Percentiles rank a stretch among this genome's conserved stretches.
Conservation (phyloP, 2,329 filamentous ascomycete genomes). For the Fusarium nematophilum region DNA sequence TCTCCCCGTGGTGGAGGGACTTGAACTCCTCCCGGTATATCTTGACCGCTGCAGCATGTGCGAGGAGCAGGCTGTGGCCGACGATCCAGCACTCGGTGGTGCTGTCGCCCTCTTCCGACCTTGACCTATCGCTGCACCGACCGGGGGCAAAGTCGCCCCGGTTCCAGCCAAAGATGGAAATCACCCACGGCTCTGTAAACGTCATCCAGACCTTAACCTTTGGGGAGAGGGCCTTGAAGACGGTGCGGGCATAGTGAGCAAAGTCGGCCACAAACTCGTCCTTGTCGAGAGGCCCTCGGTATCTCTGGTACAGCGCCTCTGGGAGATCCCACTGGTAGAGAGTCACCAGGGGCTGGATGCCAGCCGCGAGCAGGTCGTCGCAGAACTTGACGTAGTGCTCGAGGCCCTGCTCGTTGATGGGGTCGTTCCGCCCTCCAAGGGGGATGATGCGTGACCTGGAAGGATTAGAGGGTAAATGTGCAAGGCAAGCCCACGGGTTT, state of each 20-base stretch:
- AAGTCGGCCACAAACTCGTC: neutral
- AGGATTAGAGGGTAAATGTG: too few relatives aligned
- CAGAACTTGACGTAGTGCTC: slow-evolving; percentile 69
- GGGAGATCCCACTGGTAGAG: slow-evolving; percentile 54
- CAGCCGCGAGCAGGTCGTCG: slow-evolving; percentile 63
- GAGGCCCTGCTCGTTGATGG: slow-evolving; percentile 68
- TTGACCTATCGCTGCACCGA: neutral
- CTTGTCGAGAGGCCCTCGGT: neutral
- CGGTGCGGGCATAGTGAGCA: neutral
- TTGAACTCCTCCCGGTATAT: slow-evolving; percentile 52
- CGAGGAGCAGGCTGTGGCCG: slow-evolving; percentile 50
- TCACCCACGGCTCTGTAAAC: neutral
- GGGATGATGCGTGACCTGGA: slow-evolving; percentile 73
- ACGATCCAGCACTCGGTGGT: slow-evolving; percentile 53
- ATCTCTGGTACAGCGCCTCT: neutral
- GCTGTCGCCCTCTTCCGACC: neutral
- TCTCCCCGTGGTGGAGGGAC: slow-evolving; percentile 46
- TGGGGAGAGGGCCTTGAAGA: neutral
- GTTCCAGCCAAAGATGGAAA: neutral
- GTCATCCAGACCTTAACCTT: slow-evolving; percentile 4
- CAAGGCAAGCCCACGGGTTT: too few relatives aligned
- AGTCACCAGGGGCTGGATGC: slow-evolving; percentile 69
- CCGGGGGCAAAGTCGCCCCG: too few relatives aligned
- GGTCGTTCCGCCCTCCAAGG: slow-evolving; percentile 67
- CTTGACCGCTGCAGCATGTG: slow-evolving; percentile 47